Percentiles rank a stretch among this genome's conserved stretches.
Evolutionary conservation across 768 basidiomycete species (phyloP).

Genomic region (Amanita inopinata): DNA sequence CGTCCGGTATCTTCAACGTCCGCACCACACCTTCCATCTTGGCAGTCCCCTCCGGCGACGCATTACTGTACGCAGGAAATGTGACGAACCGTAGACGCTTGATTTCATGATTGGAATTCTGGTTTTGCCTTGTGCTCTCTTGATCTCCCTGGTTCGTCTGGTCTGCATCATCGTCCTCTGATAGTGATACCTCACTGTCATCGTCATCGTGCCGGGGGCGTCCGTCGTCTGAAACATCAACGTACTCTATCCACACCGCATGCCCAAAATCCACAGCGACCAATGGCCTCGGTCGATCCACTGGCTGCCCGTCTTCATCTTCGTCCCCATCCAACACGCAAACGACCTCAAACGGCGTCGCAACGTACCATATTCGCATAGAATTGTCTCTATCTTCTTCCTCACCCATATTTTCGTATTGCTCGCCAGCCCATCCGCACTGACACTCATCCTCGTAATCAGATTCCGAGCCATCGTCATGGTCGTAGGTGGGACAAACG

Average conservation of each 20-base stretch:
- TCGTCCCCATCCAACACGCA: conserved; percentile 45
- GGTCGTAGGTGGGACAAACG: background rate
- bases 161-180: conserved; percentile 20
- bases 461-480: background rate
- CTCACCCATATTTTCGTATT: conserved; percentile 7
- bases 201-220: conserved; percentile 2
- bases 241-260: conserved; percentile 73
- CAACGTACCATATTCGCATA: conserved; percentile 67
- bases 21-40: conserved; percentile 34
- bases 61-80: conserved; percentile 3
- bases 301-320: conserved; percentile 26
- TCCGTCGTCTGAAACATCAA: conserved; percentile 11
- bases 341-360: conserved; percentile 62
- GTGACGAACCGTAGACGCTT: conserved; percentile 7
- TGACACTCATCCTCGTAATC: conserved; percentile 4
- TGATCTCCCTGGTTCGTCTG: background rate
- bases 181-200: conserved; percentile 6
- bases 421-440: conserved; percentile 8
- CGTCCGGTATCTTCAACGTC: conserved; percentile 55
- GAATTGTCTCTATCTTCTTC: conserved; percentile 9
- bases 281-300: conserved; percentile 51
- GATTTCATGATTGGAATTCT: background rate
- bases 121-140: background rate
- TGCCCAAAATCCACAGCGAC: conserved; percentile 86
- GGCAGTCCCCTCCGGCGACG: background rate